Evolutionary conservation across 1,139 yeast species (phyloP), one percentile per base, ranked within the genome.

Genomic region (Meyerozyma sp.): DNA sequence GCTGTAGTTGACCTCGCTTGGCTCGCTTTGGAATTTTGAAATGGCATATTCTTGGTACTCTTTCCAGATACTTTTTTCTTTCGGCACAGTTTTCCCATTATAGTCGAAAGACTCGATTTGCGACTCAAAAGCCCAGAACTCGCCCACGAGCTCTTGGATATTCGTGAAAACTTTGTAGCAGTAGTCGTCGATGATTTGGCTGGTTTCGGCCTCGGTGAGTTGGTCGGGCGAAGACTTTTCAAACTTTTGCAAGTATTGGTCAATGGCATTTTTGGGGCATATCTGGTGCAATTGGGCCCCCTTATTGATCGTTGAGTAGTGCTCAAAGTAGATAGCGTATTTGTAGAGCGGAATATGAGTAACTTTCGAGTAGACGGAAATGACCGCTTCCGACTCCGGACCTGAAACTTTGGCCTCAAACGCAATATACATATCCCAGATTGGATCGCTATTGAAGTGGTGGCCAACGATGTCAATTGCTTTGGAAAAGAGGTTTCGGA

Each of bases 371-470:
- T 80, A 72, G 2, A 79, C 54, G 6, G 53, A 49, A 5, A 73
- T 53, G 7, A 75, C 57, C 26, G 37, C 40, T 3, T 21, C 32
- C 3, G 53, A 47, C 8, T 28, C 27, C 13, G 56, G 58, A 32
- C 53, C 52, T 13, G 57, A 55, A 4, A 53, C 41, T 14, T 54
- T 49, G 3, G 62, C 54, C 46, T 75, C 79, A 63, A 75, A 79
- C 20, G 69, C 78, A 28, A 84, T 61, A 43, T 73, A 75, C 46
- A 72, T 68, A 58, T 84, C 88, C 93, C 93, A 85, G 30, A 84
- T 58, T 0, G 76, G 66, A 55, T 82, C 84, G 1, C 87, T 72
- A 45, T 78, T 63, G 60, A 82, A 84, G 44, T 83, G 79, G 39
- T 65, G 56, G 0, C 88, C 90, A 40, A 79, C 70, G 16, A 60